Conservation (phyloP, 768 basidiomycete genomes). For the Lactarius sp. region DNA sequence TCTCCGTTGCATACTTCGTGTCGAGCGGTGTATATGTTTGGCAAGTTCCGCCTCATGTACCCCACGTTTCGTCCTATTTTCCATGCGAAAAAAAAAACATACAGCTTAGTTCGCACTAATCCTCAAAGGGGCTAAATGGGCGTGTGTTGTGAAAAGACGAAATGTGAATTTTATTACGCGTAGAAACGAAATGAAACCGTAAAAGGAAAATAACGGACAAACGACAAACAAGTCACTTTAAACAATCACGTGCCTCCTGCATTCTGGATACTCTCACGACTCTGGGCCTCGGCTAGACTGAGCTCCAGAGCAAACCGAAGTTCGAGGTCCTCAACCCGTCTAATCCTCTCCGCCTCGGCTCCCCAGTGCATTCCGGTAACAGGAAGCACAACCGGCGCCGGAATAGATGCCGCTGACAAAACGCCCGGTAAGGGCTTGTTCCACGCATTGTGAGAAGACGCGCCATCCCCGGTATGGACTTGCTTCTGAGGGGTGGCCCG, state of each 20-base stretch:
- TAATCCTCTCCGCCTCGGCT: conserved; percentile 8
- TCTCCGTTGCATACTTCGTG: background rate
- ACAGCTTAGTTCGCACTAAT: background rate
- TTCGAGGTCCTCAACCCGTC: conserved; percentile 22
- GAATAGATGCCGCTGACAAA: conserved; percentile 19
- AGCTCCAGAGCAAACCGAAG: conserved; percentile 24
- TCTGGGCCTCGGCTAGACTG: conserved; percentile 23
- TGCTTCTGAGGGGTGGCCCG: conserved; percentile 14
- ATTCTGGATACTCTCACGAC: conserved; percentile 10
- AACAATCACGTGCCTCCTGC: conserved; percentile 5
- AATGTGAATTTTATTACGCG: background rate
- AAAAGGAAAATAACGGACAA: background rate
- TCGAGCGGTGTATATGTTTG: background rate
- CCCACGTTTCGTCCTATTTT: conserved; percentile 7
- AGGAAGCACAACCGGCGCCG: background rate
- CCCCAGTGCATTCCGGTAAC: conserved; percentile 2
- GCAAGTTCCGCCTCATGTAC: conserved; percentile 16
- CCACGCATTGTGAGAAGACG: conserved; percentile 33
- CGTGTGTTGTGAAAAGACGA: conserved; percentile 1
- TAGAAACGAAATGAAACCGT: background rate
- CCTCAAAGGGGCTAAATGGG: background rate
- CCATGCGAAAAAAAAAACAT: background rate
- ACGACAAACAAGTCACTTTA: background rate
- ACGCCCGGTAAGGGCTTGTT: conserved; percentile 29
- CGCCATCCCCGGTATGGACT: conserved; percentile 23